phyloP scores from a whole-genome alignment of 2,329 filamentous ascomycete genomes.

The Capronia americana region DNA sequence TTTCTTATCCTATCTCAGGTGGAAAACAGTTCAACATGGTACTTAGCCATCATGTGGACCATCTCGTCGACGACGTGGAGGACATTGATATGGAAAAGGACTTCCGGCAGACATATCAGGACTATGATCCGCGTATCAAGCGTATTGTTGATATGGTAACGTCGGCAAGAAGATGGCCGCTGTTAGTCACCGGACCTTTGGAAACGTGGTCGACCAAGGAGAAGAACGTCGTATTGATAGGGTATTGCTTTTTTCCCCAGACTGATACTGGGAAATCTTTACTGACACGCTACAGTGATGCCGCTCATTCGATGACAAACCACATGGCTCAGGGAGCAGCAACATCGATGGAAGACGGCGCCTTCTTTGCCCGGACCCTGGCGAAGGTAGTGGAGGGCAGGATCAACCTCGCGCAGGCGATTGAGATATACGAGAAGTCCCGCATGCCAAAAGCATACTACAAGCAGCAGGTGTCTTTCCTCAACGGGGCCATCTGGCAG shows the following conservation, averaged over 20 bases:
- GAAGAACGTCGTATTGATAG: constrained; percentile 53
- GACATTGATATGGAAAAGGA: constrained; percentile 51
- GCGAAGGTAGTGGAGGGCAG: constrained; percentile 45
- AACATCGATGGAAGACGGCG: constrained; percentile 54
- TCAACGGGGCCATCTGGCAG: constrained; percentile 16
- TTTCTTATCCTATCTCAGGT: constrained; percentile 55
- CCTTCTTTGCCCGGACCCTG: constrained; percentile 49
- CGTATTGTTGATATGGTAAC: constrained; percentile 51
- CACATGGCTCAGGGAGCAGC: constrained; percentile 54
- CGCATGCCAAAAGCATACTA: constrained; percentile 51
- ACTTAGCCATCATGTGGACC: constrained; percentile 50
- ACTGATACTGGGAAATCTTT: neutral
- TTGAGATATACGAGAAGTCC: constrained; percentile 49
- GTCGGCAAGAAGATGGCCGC: constrained; percentile 49
- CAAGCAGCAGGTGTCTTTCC: constrained; percentile 30
- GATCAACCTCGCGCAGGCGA: constrained; percentile 45
- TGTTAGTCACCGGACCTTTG: constrained; percentile 52
- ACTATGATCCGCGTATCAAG: constrained; percentile 55
- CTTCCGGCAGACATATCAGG: constrained; percentile 51
- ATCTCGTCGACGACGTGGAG: constrained; percentile 46
- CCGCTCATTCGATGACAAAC: constrained; percentile 52
- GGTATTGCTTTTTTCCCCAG: constrained; percentile 31
- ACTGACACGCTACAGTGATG: constrained; percentile 41
- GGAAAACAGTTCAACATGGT: constrained; percentile 57
- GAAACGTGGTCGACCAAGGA: constrained; percentile 49